Evolutionary conservation across 306 rosid species (phyloP), one percentile per base, ranked within the genome.

Genomic region (Cucurbita argyrosperma): DNA sequence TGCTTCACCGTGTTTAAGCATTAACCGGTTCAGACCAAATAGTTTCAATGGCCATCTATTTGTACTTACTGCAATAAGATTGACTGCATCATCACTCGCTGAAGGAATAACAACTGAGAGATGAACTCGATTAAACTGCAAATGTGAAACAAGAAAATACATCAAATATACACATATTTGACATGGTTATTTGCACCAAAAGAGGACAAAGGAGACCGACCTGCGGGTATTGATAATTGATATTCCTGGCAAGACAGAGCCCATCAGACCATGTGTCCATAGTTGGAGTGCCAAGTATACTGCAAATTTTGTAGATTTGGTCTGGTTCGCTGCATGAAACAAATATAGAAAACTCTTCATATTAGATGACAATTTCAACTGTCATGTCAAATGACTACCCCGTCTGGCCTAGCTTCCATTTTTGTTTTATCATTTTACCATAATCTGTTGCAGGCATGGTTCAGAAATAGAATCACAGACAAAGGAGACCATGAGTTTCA

Each of bases 191-290:
- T 49, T 37, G 16, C 1, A 35, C 21, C 54, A 50, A 38, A 42
- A 45, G 21, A 47, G 11, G 55, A 23, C 10, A 40, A 8, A 63
- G 9, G 76, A 78, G 55, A 49, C 87, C 57, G 39, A 91, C 99
- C 96, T 85, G 96, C 18, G 99, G 97, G 67, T 88, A 95, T 74
- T 91, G 92, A 80, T 87, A 95, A 76, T 88, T 89, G 66, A 95
- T 91, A 76, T 91, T 89, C 81, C 89, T 89, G 46, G 99, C 99
- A 74, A 95, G 96, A 77, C 40, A 81, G 73, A 91, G 87, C 52
- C 99, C 99, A 55, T 79, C 96, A 45, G 90, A 83, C 99, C 99
- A 95, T 52, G 93, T 82, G 64, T 85, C 92, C 71, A 56, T 76
- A 19, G 87, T 95, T 76, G 99, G 99, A 75, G 79, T 91, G 84